Percentiles rank a stretch among this genome's conserved stretches.
phyloP scores from a whole-genome alignment of 345 rosid species.

The Psidium guajava region DNA sequence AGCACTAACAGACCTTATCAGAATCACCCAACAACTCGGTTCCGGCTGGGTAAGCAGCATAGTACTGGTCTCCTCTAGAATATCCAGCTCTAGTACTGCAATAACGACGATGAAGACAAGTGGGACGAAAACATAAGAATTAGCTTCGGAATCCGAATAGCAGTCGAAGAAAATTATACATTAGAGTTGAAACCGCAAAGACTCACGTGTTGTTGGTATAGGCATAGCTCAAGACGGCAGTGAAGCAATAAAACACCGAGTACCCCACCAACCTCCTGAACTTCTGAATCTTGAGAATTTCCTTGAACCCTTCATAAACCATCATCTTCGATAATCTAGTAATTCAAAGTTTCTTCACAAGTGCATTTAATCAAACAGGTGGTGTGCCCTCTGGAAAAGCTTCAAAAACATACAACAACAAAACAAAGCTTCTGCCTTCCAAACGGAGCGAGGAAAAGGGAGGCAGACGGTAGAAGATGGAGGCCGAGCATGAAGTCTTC shows the following conservation, averaged over 20 bases:
- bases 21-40: conserved; percentile 84
- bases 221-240: conserved; percentile 43
- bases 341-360: background rate
- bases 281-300: conserved; percentile 75
- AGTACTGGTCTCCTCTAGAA: conserved; percentile 85
- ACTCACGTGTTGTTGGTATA: conserved; percentile 85
- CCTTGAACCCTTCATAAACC: conserved; percentile 29
- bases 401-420: background rate
- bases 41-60: conserved; percentile 87
- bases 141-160: background rate
- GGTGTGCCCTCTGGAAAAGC: background rate
- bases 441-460: background rate
- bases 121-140: background rate
- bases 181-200: background rate
- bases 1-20: conserved; percentile 32
- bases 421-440: background rate
- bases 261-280: conserved; percentile 61
- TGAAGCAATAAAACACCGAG: conserved; percentile 60
- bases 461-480: background rate
- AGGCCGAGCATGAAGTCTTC: background rate
- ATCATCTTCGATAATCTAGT: conserved; percentile 6
- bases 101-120: background rate
- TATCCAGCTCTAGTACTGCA: conserved; percentile 83
- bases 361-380: background rate
- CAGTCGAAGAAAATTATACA: background rate